Evolutionary conservation across 1,284 basidiomycete species (phyloP), one percentile per base, ranked within the genome.

Genomic region (Irpex lacteus): DNA sequence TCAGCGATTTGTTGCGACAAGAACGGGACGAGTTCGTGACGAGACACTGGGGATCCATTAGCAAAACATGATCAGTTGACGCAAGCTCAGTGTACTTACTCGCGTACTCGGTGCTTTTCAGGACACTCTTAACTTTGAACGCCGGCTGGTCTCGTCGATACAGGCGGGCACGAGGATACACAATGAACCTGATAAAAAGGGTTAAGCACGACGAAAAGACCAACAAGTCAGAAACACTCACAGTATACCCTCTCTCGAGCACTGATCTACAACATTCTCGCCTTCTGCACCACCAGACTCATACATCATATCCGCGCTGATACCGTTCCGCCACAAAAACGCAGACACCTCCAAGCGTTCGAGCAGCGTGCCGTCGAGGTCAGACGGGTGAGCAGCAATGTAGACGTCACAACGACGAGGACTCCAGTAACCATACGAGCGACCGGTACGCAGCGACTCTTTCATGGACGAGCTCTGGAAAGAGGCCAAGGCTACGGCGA

Each of bases 291-390:
- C 85, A 8, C 85, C 88, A 4, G 83, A 82, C 66, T 94, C 92
- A 70, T 95, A 95, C 87, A 95, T 94, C 65, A 96, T 77, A 75
- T 96, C 94, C 0, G 93, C 90, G 67, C 91, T 91, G 71, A 96
- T 94, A 60, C 85, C 86, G 70, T 92, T 82, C 67, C 87, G 82
- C 94, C 94, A 96, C 26, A 96, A 78, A 66, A 90, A 83, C 2
- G 90, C 80, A 6, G 88, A 90, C 13, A 95, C 82, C 70, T 95
- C 91, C 19, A 95, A 81, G 36, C 94, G 83, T 59, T 93, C 91
- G 65, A 88, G 83, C 32, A 95, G 77, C 70, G 89, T 83, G 9
- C 92, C 92, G 13, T 56, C 54, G 21, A 56, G 32, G 32, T 56
- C 54, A 0, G 87, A 81, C 62, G 91, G 88, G 68, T 91, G 92